A percentile compares a stretch with the other conserved stretches of the same genome.
Evolutionary conservation across 2,329 filamentous ascomycete genomes (phyloP).

Genomic region (Fusarium ramigenum): DNA sequence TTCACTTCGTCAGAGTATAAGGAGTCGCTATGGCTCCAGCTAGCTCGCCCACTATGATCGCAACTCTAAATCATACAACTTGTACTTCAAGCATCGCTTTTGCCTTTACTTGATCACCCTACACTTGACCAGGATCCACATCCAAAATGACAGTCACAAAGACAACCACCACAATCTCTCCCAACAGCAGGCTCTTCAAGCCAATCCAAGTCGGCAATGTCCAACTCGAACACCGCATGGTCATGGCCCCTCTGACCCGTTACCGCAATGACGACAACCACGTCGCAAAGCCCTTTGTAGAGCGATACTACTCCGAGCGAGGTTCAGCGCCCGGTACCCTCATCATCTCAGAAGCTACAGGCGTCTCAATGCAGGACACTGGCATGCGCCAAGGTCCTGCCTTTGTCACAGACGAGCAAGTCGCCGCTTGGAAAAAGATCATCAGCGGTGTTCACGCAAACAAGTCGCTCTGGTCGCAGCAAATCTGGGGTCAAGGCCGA

Average conservation of each 20-base stretch:
- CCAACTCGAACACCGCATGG: slow-evolving; percentile 37
- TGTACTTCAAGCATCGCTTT: background rate
- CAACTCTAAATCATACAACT: background rate
- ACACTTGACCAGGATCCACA: background rate
- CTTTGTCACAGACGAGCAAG: slow-evolving; percentile 34
- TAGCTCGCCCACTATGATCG: background rate
- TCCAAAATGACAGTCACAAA: slow-evolving; percentile 18
- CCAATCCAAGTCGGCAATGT: slow-evolving; percentile 33
- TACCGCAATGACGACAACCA: slow-evolving; percentile 57
- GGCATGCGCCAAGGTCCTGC: slow-evolving; percentile 16
- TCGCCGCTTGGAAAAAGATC: slow-evolving; percentile 43
- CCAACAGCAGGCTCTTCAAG: slow-evolving; percentile 39
- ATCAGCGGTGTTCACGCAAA: slow-evolving; percentile 44
- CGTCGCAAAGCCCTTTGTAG: slow-evolving; percentile 41
- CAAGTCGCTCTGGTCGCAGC: slow-evolving; percentile 43
- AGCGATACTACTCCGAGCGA: slow-evolving; percentile 45
- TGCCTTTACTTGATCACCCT: background rate
- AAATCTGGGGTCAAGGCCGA: slow-evolving; percentile 39
- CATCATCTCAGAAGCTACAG: slow-evolving; percentile 46
- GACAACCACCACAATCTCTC: background rate
- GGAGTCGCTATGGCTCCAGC: background rate
- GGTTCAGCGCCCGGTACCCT: slow-evolving; percentile 56
- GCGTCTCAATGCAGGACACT: slow-evolving; percentile 35
- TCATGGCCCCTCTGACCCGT: slow-evolving; percentile 53
- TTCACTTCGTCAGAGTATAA: background rate